These are phyloP conservation scores for Suillus placidus DNA, from an alignment of 768 basidiomycete species.

Conservation along the genomic window DNA sequence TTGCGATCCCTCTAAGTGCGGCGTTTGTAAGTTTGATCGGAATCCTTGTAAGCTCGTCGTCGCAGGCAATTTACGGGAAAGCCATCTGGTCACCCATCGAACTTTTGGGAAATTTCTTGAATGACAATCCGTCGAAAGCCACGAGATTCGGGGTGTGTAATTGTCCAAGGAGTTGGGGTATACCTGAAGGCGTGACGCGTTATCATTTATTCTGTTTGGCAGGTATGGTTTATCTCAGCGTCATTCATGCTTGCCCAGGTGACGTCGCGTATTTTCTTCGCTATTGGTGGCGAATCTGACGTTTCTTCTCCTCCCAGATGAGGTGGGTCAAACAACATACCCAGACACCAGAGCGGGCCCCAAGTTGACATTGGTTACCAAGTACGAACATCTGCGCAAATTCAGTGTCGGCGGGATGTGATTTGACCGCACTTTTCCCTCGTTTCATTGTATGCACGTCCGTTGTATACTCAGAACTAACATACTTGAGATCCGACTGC, in stretches of 20 bases:
- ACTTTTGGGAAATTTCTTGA: constrained; percentile 67
- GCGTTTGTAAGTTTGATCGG: constrained; percentile 78
- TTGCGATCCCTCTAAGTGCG: constrained; percentile 74
- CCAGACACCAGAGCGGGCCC: constrained; percentile 17
- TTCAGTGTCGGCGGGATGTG: constrained; percentile 81
- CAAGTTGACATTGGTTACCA: constrained; percentile 14
- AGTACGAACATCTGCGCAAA: constrained; percentile 85
- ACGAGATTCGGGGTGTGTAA: constrained; percentile 64
- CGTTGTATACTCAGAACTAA: not conserved
- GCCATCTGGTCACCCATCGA: constrained; percentile 82
- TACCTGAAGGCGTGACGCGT: no score
- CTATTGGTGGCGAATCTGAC: constrained; percentile 9
- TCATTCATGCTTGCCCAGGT: constrained; percentile 82
- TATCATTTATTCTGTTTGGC: not conserved
- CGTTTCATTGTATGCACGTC: constrained; percentile 61
- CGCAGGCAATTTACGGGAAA: constrained; percentile 73
- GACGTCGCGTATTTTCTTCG: constrained; percentile 3
- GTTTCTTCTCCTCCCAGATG: constrained; percentile 21
- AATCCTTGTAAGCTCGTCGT: constrained; percentile 80
- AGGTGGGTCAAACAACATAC: constrained; percentile 26
- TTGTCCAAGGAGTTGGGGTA: not conserved
- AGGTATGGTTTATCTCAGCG: constrained; percentile 82
- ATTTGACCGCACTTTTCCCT: constrained; percentile 77
- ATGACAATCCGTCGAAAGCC: constrained; percentile 59
- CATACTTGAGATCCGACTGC: not conserved